phyloP scores from a whole-genome alignment of 2,329 filamentous ascomycete genomes.

The Neofusicoccum sp. region DNA sequence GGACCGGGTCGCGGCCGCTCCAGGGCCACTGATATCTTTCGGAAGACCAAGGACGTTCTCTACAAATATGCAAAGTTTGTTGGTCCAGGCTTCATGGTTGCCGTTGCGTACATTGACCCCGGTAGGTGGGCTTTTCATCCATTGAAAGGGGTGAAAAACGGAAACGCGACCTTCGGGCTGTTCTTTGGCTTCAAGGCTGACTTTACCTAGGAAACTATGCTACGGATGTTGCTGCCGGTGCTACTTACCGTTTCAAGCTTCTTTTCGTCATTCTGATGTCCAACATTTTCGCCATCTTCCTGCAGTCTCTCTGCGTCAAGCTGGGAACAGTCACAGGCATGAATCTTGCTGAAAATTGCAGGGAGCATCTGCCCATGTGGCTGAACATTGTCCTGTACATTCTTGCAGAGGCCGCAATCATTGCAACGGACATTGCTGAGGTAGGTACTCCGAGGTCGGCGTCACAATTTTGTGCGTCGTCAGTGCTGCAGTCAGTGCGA shows the following conservation, averaged over 20 bases:
- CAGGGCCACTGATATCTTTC: neutral
- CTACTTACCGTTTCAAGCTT: slow-evolving; percentile 65
- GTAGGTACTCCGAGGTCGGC: slow-evolving; percentile 29
- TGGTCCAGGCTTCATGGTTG: slow-evolving; percentile 67
- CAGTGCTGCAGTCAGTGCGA: neutral
- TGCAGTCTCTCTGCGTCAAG: slow-evolving; percentile 68
- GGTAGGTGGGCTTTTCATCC: slow-evolving; percentile 29
- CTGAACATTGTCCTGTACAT: slow-evolving; percentile 57
- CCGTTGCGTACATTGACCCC: slow-evolving; percentile 54
- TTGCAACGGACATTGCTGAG: slow-evolving; percentile 62
- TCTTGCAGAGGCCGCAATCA: slow-evolving; percentile 60
- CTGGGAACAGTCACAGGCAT: slow-evolving; percentile 54
- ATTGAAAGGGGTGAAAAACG: neutral
- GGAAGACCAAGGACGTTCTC: slow-evolving; percentile 29
- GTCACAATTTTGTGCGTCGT: neutral
- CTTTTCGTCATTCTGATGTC: slow-evolving; percentile 70
- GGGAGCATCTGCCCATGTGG: slow-evolving; percentile 54
- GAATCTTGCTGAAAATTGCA: slow-evolving; percentile 54
- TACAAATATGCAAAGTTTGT: slow-evolving; percentile 60
- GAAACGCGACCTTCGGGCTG: neutral
- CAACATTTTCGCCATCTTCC: slow-evolving; percentile 71
- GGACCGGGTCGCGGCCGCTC: neutral
- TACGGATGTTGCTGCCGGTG: slow-evolving; percentile 69
- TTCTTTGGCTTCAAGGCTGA: neutral
- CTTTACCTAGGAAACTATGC: slow-evolving; percentile 63